Evolutionary conservation across 768 basidiomycete genomes (phyloP).

Genomic region (Nevesoporus exiguus): DNA sequence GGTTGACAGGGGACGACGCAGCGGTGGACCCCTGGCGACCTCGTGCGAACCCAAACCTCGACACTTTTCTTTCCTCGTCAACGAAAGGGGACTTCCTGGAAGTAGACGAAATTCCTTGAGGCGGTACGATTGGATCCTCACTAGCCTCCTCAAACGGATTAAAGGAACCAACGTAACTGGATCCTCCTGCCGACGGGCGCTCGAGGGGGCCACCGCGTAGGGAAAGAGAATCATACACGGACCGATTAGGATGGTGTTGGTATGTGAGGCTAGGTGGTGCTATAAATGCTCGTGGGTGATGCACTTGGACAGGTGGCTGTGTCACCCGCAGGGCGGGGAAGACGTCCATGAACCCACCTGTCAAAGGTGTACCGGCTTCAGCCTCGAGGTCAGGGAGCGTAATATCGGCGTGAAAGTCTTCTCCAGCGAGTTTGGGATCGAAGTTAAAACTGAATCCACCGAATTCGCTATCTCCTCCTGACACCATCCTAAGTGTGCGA

Average conservation of each 20-base stretch:
- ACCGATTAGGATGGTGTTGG: conserved; percentile 43
- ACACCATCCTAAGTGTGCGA: conserved; percentile 71
- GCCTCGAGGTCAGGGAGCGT: conserved; percentile 47
- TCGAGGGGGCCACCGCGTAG: conserved; percentile 42
- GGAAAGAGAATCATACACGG: conserved; percentile 54
- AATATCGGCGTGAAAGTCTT: conserved; percentile 38
- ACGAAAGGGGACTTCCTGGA: conserved; percentile 43
- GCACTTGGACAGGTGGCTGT: conserved; percentile 18
- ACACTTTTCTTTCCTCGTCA: conserved; percentile 63
- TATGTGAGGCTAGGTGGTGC: conserved; percentile 55
- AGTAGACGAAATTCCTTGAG: conserved; percentile 30
- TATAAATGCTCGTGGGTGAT: conserved; percentile 35
- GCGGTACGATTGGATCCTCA: conserved; percentile 43
- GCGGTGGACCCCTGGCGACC: conserved; percentile 59
- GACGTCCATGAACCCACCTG: conserved; percentile 63
- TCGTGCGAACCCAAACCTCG: conserved; percentile 78
- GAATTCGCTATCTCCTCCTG: conserved; percentile 55
- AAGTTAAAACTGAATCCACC: conserved; percentile 84
- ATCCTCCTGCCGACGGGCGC: conserved; percentile 42
- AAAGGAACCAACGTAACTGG: conserved; percentile 70
- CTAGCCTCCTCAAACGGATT: conserved; percentile 70
- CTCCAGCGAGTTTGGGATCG: conserved; percentile 68
- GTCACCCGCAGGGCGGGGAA: conserved; percentile 59
- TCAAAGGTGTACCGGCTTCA: conserved; percentile 52
- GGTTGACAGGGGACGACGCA: conserved; percentile 57